phyloP scores from a whole-genome alignment of 306 rosid genomes.

The Amphicarpaea edgeworthii region DNA sequence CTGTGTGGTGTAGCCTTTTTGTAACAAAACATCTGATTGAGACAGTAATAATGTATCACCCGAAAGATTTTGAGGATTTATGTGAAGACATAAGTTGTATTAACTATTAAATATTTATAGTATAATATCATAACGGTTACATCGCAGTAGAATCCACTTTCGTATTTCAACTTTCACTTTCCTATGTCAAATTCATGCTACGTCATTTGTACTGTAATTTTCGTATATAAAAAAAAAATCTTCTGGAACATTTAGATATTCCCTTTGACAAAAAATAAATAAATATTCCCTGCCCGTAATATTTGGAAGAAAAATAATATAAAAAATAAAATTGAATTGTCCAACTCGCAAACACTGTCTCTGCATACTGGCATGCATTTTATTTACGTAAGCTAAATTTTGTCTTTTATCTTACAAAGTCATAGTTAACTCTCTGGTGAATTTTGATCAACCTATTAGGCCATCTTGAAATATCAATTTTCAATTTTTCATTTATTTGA shows the following conservation, averaged over 20 bases:
- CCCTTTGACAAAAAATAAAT: too few relatives aligned
- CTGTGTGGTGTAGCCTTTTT: too few relatives aligned
- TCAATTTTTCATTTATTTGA: too few relatives aligned
- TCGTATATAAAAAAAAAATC: background rate
- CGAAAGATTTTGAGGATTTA: background rate
- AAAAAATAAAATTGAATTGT: background rate
- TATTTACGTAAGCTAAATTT: background rate
- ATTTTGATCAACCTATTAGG: background rate
- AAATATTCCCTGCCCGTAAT: background rate
- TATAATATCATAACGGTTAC: background rate
- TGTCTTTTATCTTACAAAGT: background rate
- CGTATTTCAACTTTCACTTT: background rate
- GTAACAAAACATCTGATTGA: background rate
- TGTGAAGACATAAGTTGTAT: background rate
- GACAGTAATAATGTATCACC: background rate
- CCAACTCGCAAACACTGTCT: background rate
- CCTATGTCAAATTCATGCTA: background rate
- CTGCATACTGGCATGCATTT: background rate
- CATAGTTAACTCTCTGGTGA: background rate
- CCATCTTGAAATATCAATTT: constrained; percentile 15
- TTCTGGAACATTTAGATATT: background rate
- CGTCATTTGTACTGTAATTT: constrained; percentile 10
- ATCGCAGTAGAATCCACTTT: background rate
- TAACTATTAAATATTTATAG: background rate
- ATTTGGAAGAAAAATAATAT: background rate